Percentiles rank a stretch among this genome's conserved stretches.
Evolutionary conservation across 495 filamentous ascomycete species (phyloP).

Genomic region (Acidiella bohemica): DNA sequence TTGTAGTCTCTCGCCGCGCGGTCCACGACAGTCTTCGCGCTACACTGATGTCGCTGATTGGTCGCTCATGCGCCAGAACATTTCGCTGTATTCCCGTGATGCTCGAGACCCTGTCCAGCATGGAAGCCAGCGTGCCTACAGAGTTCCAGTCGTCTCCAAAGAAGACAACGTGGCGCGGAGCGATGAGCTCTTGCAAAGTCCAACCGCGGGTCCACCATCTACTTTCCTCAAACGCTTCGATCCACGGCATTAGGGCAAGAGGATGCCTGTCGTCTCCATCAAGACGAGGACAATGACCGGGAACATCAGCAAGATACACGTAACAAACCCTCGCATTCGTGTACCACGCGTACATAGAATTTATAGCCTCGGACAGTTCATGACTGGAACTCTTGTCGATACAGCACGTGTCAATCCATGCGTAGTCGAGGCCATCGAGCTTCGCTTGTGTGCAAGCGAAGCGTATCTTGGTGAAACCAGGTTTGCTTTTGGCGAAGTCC

Average conservation of each 20-base stretch:
- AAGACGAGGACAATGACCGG: background rate
- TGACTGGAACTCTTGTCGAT: constrained; percentile 12
- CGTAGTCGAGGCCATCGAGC: constrained; percentile 1
- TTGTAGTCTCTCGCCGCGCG: background rate
- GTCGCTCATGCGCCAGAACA: background rate
- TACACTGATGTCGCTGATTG: constrained; percentile 1
- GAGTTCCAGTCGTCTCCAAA: too few species aligned
- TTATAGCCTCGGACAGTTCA: constrained; percentile 12
- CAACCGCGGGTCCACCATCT: background rate
- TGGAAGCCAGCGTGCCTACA: too few species aligned
- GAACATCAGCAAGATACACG: constrained; percentile 12
- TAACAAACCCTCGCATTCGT: constrained; percentile 4
- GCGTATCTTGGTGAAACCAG: background rate
- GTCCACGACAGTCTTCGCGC: constrained; percentile 18
- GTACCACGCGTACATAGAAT: constrained; percentile 14
- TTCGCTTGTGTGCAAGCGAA: constrained; percentile 1
- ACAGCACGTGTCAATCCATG: constrained; percentile 13
- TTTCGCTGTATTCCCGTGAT: background rate
- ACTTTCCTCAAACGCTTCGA: background rate
- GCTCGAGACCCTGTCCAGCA: background rate
- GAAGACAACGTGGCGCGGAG: too few species aligned
- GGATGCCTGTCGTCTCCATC: background rate
- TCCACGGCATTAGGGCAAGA: background rate
- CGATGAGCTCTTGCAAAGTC: too few species aligned
- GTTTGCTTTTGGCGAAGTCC: background rate